Evolutionary conservation across 2,329 filamentous ascomycete species (phyloP), one percentile per base, ranked within the genome.

Genomic region (Peltaster fructicola): DNA sequence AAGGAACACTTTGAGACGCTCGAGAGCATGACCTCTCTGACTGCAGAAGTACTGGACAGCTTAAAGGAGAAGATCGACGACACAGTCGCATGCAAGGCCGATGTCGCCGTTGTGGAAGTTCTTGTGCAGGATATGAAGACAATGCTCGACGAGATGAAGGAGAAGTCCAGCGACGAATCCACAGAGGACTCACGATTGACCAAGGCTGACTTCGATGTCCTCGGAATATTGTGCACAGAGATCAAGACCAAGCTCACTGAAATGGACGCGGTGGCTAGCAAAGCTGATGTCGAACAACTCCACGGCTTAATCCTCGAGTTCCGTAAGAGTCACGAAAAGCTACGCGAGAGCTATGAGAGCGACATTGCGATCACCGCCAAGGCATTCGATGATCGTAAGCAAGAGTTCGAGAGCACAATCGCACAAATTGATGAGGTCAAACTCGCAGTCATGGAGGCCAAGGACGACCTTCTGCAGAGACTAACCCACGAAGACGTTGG

Each of bases 371-470:
- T 77, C 13, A 81, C 74, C 9, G 70, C 71, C 2, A 80, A 80
- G 51, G 74, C 76, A 1, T 74, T 88, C 22, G 80, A 88, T 26
- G 75, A 85, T 30, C 75, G 81, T 14, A 81, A 85, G 43, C 67
- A 74, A 21, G 85, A 93, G 47, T 81, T 80, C 26, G 73, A 74
- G 12, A 73, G 71, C 8, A 68, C 92, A 13, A 65, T 75, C 8
- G 74, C 85, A 31, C 73, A 74, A 29, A 74, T 95, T 9, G 65
- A 67, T 2, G 80, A 82, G 39, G 71, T 91, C 43, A 85, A 80
- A 54, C 54, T 57, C 0, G 69, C 81, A 40, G 59, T 95, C 1
- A 71, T 78, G 29, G 77, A 81, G 25, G 68, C 93, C 39, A 79
- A 80, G 31, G 68, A 72, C 16, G 65, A 81, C 20, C 58, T 92